phyloP scores from a whole-genome alignment of 73 alveolate species.

The Paramecium primaurelia region DNA sequence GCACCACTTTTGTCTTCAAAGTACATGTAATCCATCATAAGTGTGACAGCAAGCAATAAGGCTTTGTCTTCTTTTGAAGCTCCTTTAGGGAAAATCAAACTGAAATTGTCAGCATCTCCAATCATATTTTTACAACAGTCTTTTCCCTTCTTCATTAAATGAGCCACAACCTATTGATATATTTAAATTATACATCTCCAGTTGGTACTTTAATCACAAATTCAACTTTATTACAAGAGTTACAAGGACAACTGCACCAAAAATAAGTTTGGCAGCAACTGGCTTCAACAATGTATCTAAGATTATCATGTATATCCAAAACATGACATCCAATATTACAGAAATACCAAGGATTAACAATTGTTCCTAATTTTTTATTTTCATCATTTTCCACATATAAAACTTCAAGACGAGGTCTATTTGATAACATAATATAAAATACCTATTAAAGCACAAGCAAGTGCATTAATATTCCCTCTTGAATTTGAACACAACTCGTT shows the following conservation, averaged over 20 bases:
- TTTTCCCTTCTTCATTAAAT: neutral
- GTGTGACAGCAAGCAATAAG: constrained; percentile 38
- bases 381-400: neutral
- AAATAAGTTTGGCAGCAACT: constrained; percentile 42
- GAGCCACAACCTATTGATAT: constrained; percentile 7
- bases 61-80: constrained; percentile 48
- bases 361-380: constrained; percentile 5
- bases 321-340: constrained; percentile 34
- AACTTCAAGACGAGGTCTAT: constrained; percentile 48
- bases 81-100: constrained; percentile 25
- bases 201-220: neutral
- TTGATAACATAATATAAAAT: neutral
- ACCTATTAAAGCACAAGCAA: constrained; percentile 28
- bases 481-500: neutral
- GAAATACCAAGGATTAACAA: constrained; percentile 33
- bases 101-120: constrained; percentile 42
- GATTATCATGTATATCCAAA: neutral
- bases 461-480: constrained; percentile 51
- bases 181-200: neutral
- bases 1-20: constrained; percentile 49
- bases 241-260: constrained; percentile 7
- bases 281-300: neutral
- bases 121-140: constrained; percentile 37
- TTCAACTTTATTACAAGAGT: neutral
- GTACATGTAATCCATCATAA: constrained; percentile 50